phyloP scores from a whole-genome alignment of 495 filamentous ascomycete species.

The Lophiotrema nucula region DNA sequence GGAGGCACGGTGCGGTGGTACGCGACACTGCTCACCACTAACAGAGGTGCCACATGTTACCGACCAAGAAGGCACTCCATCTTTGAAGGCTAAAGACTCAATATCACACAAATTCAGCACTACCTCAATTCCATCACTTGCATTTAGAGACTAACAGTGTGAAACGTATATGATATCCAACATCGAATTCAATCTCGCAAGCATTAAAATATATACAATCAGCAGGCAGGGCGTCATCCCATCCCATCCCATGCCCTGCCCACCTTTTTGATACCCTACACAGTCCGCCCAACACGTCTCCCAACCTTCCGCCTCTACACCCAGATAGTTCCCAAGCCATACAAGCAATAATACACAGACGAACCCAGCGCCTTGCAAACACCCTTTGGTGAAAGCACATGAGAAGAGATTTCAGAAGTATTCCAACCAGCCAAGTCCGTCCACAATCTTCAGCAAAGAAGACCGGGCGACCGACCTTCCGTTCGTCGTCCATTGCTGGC shows the following conservation, averaged over 20 bases:
- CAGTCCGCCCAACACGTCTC: too few species aligned
- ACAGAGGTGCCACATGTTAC: too few species aligned
- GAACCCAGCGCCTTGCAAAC: slow-evolving; percentile 29
- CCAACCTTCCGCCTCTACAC: background rate
- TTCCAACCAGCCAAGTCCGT: background rate
- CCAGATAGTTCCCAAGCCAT: slow-evolving; percentile 14
- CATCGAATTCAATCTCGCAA: slow-evolving; percentile 5
- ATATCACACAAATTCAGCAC: too few species aligned
- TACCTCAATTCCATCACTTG: too few species aligned
- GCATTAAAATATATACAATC: slow-evolving; percentile 32
- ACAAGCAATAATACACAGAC: slow-evolving; percentile 32
- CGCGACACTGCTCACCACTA: too few species aligned
- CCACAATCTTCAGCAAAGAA: background rate
- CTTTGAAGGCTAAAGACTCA: too few species aligned
- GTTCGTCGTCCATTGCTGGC: slow-evolving; percentile 23
- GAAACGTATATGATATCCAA: too few species aligned
- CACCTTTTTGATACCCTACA: too few species aligned
- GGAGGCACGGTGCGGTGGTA: too few species aligned
- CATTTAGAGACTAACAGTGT: too few species aligned
- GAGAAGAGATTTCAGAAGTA: slow-evolving; percentile 30
- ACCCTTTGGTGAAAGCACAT: slow-evolving; percentile 1
- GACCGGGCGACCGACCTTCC: slow-evolving; percentile 7
- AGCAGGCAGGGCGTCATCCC: background rate
- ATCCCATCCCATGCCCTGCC: background rate
- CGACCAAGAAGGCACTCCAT: too few species aligned